These are phyloP conservation scores for Phtheirospermum japonicum DNA, from an alignment of 257 asterid genomes.

Conservation along the genomic window DNA sequence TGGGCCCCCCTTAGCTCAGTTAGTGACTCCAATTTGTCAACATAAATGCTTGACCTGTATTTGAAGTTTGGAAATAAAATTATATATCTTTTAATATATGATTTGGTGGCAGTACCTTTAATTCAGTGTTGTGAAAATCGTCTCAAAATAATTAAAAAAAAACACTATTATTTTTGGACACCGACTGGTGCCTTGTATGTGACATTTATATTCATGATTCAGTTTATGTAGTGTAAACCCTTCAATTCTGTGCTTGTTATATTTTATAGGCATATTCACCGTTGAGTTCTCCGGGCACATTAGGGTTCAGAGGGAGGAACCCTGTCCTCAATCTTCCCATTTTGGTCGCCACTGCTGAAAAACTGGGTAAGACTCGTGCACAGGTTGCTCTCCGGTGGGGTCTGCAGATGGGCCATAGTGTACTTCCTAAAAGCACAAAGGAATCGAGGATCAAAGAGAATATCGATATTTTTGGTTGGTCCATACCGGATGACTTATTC, in stretches of 20 bases:
- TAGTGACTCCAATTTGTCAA: background rate
- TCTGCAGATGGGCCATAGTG: slow-evolving; percentile 47
- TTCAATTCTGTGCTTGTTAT: background rate
- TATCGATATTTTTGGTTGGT: slow-evolving; percentile 50
- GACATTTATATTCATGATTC: too few relatives aligned
- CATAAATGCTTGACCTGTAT: background rate
- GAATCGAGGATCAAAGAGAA: slow-evolving; percentile 54
- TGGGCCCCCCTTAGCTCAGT: too few relatives aligned
- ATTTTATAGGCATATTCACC: slow-evolving; percentile 63
- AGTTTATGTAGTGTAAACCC: too few relatives aligned
- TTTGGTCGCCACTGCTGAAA: slow-evolving; percentile 36
- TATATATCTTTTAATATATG: too few relatives aligned
- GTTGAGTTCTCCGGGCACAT: slow-evolving; percentile 74
- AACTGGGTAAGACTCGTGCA: slow-evolving; percentile 44
- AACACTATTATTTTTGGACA: too few relatives aligned
- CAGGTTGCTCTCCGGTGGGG: slow-evolving; percentile 54
- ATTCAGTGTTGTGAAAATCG: too few relatives aligned
- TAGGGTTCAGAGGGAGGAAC: too few relatives aligned
- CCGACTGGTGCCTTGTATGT: too few relatives aligned
- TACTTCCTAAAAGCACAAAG: slow-evolving; percentile 49
- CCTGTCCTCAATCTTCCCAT: slow-evolving; percentile 54
- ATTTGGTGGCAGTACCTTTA: too few relatives aligned
- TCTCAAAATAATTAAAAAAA: too few relatives aligned
- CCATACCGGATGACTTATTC: slow-evolving; percentile 46
- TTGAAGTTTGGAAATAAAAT: too few relatives aligned